Percentiles rank a stretch among this genome's conserved stretches.
These are phyloP conservation scores for Vinca minor DNA, from an alignment of 257 asterid genomes.

Conservation along the genomic window DNA sequence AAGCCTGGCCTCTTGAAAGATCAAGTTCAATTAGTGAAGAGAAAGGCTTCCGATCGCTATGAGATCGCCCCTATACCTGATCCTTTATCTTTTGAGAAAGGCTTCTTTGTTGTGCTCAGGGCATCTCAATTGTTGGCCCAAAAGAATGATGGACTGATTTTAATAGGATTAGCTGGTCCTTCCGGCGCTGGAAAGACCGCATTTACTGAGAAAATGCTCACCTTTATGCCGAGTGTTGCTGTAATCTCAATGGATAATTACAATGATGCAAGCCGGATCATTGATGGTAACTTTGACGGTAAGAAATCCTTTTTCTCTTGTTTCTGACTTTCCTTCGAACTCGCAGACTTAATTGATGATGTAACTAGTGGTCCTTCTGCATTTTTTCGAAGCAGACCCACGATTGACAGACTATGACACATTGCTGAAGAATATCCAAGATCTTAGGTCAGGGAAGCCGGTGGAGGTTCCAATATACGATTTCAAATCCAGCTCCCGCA, in stretches of 20 bases:
- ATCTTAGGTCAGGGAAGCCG: constrained; percentile 64
- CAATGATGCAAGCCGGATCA: constrained; percentile 87
- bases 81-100: constrained; percentile 86
- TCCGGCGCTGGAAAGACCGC: constrained; percentile 98
- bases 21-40: constrained; percentile 75
- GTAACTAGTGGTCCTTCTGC: not conserved
- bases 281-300: constrained; percentile 98
- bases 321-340: constrained; percentile 5
- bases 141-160: constrained; percentile 74
- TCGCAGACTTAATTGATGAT: constrained; percentile 4
- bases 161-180: constrained; percentile 92
- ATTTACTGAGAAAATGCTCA: constrained; percentile 55
- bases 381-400: constrained; percentile 53
- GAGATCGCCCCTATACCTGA: constrained; percentile 64
- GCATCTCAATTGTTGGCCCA: constrained; percentile 84
- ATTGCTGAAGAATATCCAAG: constrained; percentile 75
- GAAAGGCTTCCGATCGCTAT: constrained; percentile 68
- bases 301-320: constrained; percentile 12
- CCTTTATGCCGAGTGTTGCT: constrained; percentile 84
- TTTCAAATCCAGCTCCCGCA: constrained; percentile 91
- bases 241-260: constrained; percentile 97
- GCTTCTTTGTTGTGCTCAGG: constrained; percentile 80
- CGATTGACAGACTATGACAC: constrained; percentile 96
- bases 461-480: constrained; percentile 90
- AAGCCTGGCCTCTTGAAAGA: constrained; percentile 81